phyloP scores from a whole-genome alignment of 2,329 filamentous ascomycete genomes.

The Rhynchosporium secalis region DNA sequence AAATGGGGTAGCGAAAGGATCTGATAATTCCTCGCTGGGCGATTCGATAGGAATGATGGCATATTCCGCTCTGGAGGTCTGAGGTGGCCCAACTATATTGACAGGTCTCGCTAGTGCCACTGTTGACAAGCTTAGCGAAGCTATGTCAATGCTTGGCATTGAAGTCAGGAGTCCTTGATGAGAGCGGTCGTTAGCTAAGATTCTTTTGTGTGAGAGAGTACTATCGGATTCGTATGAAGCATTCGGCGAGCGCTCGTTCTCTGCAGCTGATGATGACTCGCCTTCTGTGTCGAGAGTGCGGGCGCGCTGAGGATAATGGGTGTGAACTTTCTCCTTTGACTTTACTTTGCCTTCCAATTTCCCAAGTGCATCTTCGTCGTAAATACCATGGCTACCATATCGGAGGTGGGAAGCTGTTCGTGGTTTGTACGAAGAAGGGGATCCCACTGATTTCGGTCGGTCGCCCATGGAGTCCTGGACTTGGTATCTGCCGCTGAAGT shows the following conservation, averaged over 20 bases:
- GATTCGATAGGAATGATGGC: conserved; percentile 28
- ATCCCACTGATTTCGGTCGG: conserved; percentile 9
- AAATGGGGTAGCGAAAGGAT: conserved; percentile 30
- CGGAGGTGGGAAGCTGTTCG: conserved; percentile 40
- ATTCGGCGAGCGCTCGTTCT: conserved; percentile 37
- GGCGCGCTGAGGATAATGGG: conserved; percentile 26
- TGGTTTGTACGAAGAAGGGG: conserved; percentile 38
- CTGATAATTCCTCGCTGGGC: conserved; percentile 22
- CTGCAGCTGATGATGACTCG: conserved; percentile 34
- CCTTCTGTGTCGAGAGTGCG: conserved; percentile 21
- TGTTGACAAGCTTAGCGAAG: conserved; percentile 4
- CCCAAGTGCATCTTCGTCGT: conserved; percentile 34
- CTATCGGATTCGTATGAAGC: conserved; percentile 37
- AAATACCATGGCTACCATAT: conserved; percentile 36
- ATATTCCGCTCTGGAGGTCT: conserved; percentile 29
- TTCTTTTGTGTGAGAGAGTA: conserved; percentile 30
- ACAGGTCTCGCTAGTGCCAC: conserved; percentile 15
- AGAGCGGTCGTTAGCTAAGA: conserved; percentile 9
- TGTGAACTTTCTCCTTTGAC: conserved; percentile 26
- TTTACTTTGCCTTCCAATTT: conserved; percentile 32
- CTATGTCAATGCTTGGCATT: not conserved
- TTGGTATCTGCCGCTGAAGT: conserved; percentile 12
- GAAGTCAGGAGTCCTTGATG: conserved; percentile 15
- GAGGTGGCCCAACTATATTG: conserved; percentile 17
- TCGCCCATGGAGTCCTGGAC: conserved; percentile 1